Conservation (phyloP, 768 basidiomycete genomes). For the Leucocoprinus leucothites region DNA sequence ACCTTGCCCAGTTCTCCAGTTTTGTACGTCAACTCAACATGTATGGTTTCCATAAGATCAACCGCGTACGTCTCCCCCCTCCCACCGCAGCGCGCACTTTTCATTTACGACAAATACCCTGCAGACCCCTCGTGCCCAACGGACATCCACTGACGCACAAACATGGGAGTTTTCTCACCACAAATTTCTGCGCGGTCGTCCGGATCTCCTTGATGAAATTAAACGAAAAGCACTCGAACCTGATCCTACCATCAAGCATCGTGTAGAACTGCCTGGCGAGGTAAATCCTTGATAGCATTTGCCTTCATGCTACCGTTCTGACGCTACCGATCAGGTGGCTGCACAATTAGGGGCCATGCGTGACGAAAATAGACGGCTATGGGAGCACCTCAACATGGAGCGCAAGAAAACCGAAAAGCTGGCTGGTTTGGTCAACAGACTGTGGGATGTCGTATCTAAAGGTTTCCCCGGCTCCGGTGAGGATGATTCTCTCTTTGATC, state of each 20-base stretch:
- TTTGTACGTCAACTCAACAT: slow-evolving; percentile 96
- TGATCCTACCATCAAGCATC: slow-evolving; percentile 66
- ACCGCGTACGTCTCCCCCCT: slow-evolving; percentile 52
- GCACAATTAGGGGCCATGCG: slow-evolving; percentile 67
- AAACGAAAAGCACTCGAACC: slow-evolving; percentile 84
- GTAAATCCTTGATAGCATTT: slow-evolving; percentile 33
- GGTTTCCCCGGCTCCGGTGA: slow-evolving; percentile 52
- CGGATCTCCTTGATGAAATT: slow-evolving; percentile 81
- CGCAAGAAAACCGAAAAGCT: slow-evolving; percentile 61
- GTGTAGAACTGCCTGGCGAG: slow-evolving; percentile 81
- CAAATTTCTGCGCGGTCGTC: slow-evolving; percentile 78
- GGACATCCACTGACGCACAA: slow-evolving; percentile 77
- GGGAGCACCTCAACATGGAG: slow-evolving; percentile 53
- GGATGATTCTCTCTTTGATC: slow-evolving; percentile 21
- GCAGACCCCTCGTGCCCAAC: slow-evolving; percentile 79
- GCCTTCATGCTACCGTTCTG: slow-evolving; percentile 1
- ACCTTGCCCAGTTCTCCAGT: slow-evolving; percentile 68
- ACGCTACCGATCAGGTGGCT: slow-evolving; percentile 36
- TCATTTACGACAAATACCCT: slow-evolving; percentile 2
- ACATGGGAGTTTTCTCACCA: slow-evolving; percentile 90
- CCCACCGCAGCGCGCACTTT: background rate
- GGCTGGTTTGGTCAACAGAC: slow-evolving; percentile 49
- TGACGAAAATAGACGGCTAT: slow-evolving; percentile 67
- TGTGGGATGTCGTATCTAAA: slow-evolving; percentile 63
- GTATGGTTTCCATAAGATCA: slow-evolving; percentile 96